These are phyloP conservation scores for Podaxis rugospora DNA, from an alignment of 768 basidiomycete species.

Conservation along the genomic window DNA sequence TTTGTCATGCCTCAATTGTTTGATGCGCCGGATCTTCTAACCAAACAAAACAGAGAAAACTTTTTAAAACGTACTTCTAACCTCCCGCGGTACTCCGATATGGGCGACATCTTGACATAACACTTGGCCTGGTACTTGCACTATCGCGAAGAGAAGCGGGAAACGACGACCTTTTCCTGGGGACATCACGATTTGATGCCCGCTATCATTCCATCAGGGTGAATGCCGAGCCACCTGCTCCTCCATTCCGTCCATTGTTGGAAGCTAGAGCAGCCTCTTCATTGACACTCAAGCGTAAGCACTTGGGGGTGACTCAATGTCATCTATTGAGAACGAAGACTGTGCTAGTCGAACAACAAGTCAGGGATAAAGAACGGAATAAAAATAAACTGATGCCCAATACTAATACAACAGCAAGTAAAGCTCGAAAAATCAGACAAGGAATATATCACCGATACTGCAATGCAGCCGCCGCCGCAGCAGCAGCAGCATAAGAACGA, in stretches of 20 bases:
- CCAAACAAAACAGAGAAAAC: background rate
- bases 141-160: too few species aligned
- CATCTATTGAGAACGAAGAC: background rate
- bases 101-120: background rate
- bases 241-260: background rate
- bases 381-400: background rate
- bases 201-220: background rate
- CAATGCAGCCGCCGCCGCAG: background rate
- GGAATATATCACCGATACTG: conserved; percentile 2
- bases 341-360: background rate
- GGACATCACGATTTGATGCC: background rate
- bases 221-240: background rate
- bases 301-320: background rate
- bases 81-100: background rate
- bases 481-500: conserved; percentile 20
- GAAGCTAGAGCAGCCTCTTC: background rate
- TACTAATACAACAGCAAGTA: conserved; percentile 4
- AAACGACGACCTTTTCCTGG: background rate
- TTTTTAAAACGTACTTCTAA: background rate
- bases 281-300: background rate
- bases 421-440: background rate
- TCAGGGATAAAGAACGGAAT: background rate
- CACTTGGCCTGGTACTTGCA: background rate
- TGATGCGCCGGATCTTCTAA: conserved; percentile 7
- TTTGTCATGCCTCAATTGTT: background rate